Conservation (phyloP, 331 rosid species). For the Pyrus hybrid region DNA sequence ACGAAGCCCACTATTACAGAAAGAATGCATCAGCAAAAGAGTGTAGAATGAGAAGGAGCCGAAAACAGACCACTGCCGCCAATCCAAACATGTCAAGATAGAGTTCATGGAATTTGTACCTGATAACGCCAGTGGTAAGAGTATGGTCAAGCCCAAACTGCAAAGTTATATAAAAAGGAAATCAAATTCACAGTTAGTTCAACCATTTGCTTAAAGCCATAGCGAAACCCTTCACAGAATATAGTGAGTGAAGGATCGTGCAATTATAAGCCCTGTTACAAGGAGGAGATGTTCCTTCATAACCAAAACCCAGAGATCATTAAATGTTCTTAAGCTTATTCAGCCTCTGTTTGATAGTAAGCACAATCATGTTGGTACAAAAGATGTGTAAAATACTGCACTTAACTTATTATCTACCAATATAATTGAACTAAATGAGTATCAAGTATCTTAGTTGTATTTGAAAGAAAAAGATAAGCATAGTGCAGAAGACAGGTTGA, state of each 20-base stretch:
- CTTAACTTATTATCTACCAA: background rate
- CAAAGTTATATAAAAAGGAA: conserved; percentile 7
- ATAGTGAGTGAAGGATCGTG: background rate
- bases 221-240: background rate
- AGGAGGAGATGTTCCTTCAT: background rate
- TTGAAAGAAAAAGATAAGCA: background rate
- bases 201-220: background rate
- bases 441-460: no score
- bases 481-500: background rate
- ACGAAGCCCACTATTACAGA: conserved; percentile 66
- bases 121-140: conserved; percentile 94
- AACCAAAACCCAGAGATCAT: background rate
- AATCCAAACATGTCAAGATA: background rate
- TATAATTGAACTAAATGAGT: background rate
- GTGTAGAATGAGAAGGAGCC: background rate
- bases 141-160: conserved; percentile 99
- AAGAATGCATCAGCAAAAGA: conserved; percentile 4
- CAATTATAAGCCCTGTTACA: background rate
- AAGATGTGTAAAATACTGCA: background rate
- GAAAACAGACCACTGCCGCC: background rate
- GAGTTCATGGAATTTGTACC: conserved; percentile 35
- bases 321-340: background rate
- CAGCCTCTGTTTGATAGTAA: background rate
- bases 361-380: background rate
- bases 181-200: background rate